These are phyloP conservation scores for Lasiodiplodia citricola DNA, from an alignment of 2,329 filamentous ascomycete genomes.

Conservation along the genomic window DNA sequence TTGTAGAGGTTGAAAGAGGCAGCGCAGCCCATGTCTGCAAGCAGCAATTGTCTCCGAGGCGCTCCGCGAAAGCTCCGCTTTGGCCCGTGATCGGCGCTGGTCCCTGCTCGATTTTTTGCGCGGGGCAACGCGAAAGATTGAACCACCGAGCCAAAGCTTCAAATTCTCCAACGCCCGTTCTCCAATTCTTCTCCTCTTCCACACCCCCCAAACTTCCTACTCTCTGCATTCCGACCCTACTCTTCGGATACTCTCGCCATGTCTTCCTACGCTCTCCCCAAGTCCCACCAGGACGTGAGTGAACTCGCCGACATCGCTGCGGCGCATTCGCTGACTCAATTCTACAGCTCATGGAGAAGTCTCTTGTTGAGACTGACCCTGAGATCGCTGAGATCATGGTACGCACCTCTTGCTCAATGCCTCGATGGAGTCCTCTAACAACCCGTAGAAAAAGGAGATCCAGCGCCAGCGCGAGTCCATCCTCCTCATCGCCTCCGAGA, in stretches of 20 bases:
- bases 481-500: conserved; percentile 59
- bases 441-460: conserved; percentile 79
- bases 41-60: conserved; percentile 21
- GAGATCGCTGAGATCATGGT: conserved; percentile 98
- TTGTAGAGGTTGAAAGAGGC: conserved; percentile 4
- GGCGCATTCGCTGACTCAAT: conserved; percentile 43
- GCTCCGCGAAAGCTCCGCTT: conserved; percentile 23
- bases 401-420: conserved; percentile 42
- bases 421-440: background rate
- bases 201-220: background rate
- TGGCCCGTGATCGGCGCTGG: conserved; percentile 20
- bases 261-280: conserved; percentile 66
- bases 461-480: conserved; percentile 98
- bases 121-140: conserved; percentile 21
- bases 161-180: conserved; percentile 18
- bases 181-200: background rate
- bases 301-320: conserved; percentile 29
- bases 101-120: conserved; percentile 24
- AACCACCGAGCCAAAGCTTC: conserved; percentile 19
- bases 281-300: conserved; percentile 69
- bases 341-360: conserved; percentile 89
- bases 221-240: background rate
- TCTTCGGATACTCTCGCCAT: conserved; percentile 31
- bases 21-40: conserved; percentile 20
- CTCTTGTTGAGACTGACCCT: conserved; percentile 86